A percentile compares a stretch with the other conserved stretches of the same genome.
Conservation (phyloP, 306 rosid species). For the Pyrus pyrifolia region DNA sequence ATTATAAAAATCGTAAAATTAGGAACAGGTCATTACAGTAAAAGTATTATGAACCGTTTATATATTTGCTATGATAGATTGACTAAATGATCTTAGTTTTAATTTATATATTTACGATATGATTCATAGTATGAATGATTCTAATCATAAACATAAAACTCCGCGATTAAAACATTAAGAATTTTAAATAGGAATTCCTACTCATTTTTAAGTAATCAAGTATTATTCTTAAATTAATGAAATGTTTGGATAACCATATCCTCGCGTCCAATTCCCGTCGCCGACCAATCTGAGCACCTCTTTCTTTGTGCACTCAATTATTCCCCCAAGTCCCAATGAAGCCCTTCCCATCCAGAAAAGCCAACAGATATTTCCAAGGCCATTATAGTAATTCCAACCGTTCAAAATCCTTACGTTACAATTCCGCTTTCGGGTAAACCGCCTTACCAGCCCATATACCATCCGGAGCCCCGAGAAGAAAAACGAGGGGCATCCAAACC, state of each 20-base stretch:
- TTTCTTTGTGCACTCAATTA: not conserved
- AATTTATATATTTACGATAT: too few relatives aligned
- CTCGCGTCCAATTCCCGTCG: not conserved
- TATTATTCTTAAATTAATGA: not conserved
- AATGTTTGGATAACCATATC: not conserved
- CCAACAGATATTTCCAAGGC: not conserved
- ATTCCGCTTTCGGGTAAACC: not conserved
- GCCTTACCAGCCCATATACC: not conserved
- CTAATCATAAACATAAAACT: too few relatives aligned
- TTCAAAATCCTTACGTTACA: not conserved
- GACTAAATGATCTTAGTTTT: too few relatives aligned
- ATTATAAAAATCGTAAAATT: too few relatives aligned
- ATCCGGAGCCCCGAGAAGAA: not conserved
- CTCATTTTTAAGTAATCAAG: too few relatives aligned
- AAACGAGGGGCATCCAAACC: constrained; percentile 8
- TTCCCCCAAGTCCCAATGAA: not conserved
- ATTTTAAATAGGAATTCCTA: too few relatives aligned
- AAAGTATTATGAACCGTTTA: too few relatives aligned
- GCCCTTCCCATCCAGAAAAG: not conserved
- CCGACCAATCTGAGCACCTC: not conserved
- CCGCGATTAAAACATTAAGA: too few relatives aligned
- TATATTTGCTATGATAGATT: too few relatives aligned
- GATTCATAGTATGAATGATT: too few relatives aligned
- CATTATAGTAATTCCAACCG: not conserved
- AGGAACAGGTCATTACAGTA: too few relatives aligned